A percentile compares a stretch with the other conserved stretches of the same genome.
Conservation (phyloP, 495 filamentous ascomycete genomes). For the Neurospora sp. region DNA sequence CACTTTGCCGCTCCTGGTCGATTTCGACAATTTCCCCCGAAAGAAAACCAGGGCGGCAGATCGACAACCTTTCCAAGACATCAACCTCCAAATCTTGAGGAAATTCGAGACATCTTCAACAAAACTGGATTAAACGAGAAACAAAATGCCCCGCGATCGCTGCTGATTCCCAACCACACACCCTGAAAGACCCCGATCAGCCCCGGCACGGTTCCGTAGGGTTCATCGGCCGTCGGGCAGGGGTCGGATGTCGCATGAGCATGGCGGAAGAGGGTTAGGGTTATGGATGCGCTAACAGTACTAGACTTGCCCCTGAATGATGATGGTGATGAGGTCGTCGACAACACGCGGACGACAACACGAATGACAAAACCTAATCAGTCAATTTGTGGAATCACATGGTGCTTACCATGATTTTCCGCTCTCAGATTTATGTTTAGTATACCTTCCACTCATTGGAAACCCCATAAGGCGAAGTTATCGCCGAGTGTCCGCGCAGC, state of each 20-base stretch:
- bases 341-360: not conserved
- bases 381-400: not conserved
- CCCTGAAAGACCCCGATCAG: not conserved
- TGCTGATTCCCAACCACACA: not conserved
- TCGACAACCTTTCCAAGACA: not conserved
- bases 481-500: not conserved
- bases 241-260: too few relatives aligned
- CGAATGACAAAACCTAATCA: not conserved
- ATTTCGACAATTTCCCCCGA: not conserved
- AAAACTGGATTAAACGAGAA: not conserved
- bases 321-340: not conserved
- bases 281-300: not conserved
- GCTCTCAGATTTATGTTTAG: not conserved
- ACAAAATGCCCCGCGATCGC: not conserved
- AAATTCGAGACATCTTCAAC: not conserved
- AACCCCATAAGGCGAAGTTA: not conserved
- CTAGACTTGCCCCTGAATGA: too few relatives aligned
- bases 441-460: accelerated
- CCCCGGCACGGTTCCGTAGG: not conserved
- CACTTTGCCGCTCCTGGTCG: too few relatives aligned
- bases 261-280: not conserved
- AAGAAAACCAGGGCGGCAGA: not conserved
- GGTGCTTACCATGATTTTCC: not conserved
- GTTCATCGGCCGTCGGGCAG: not conserved
- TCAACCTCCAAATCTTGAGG: not conserved